Evolutionary conservation across 352 stramenopile genomes (phyloP), one percentile per base, ranked within the genome.

Genomic region (Phytopythium mirpurense): DNA sequence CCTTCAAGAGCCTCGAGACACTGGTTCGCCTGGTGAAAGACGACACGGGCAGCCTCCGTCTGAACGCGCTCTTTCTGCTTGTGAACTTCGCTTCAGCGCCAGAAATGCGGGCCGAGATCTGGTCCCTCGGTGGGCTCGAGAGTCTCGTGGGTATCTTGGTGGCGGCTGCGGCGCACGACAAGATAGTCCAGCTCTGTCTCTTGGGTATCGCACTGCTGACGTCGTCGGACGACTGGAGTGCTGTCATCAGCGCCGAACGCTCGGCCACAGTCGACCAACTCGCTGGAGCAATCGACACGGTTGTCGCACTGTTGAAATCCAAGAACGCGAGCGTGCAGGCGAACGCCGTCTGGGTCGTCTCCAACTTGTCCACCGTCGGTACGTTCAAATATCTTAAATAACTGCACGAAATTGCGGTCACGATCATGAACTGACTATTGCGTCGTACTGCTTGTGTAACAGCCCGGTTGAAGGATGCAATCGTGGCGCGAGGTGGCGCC

Each of bases 271-370:
- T 72, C 2, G 54, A 71, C 0, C 62, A 80, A 18, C 51, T 92
- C 16, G 56, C 67, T 1, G 40, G 51, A 12, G 60, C 64, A 23
- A 40, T 89, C 11, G 65, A 74, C 24, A 62, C 59, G 5, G 37
- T 92, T 21, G 50, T 92, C 2, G 35, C 34, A 1, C 60, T 88
- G 12, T 46, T 92, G 41, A 65, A 49, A 29, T 81, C 77, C 27
- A 79, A 68, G 52, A 85, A 73, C 34, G 43, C 62, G 5, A 74
- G 68, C 34, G 70, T 90, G 9, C 77, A 90, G 51, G 76, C 82
- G 23, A 87, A 88, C 46, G 71, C 74, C 16, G 82, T 89, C 3
- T 90, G 82, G 82, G 72, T 92, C 2, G 64, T 92, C 19, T 88
- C 78, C 14, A 92, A 92, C 40, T 74, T 90, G 19, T 86, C 70